Evolutionary conservation across 148 eudicot species (phyloP), one percentile per base, ranked within the genome.

Genomic region (Cornus suecica): DNA sequence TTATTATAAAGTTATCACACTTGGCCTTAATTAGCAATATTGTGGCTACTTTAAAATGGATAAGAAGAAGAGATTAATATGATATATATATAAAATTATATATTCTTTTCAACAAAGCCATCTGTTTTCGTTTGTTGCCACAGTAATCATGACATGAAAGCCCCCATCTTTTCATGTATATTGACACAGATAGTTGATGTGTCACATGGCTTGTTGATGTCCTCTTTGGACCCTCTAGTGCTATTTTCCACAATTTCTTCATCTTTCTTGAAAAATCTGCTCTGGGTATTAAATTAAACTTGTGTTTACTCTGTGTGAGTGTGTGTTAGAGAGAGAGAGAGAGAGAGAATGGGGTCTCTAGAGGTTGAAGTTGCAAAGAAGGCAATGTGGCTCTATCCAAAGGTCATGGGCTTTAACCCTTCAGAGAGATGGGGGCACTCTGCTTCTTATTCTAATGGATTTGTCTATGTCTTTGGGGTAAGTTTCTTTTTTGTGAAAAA

Each of bases 381-480:
- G 63, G 88, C 92, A 89, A 94, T 86, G 97, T 94, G 97, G 98
- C 65, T 90, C 18, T 88, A 81, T 78, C 98, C 98, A 69, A 92
- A 88, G 77, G 68, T 86, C 22, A 71, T 80, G 79, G 91, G 91
- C 70, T 82, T 82, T 79, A 83, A 80, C 64, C 98, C 97, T 75
- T 81, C 98, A 81, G 92, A 90, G 80, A 88, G 98, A 92, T 94
- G 98, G 98, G 98, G 98, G 63, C 98, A 94, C 73, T 88, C 98
- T 84, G 81, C 97, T 77, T 90, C 89, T 82, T 89, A 83, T 73
- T 92, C 78, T 75, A 80, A 90, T 69, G 90, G 91, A 26, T 85
- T 84, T 65, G 82, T 94, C 79, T 94, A 92, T 83, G 84, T 94
- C 31, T 94, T 88, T 88, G 98, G 98, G 84, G 98, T 94, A 87